These are phyloP conservation scores for Coemansia sp. DNA, from an alignment of 192 early-diverging fungal genomes.

Conservation along the genomic window DNA sequence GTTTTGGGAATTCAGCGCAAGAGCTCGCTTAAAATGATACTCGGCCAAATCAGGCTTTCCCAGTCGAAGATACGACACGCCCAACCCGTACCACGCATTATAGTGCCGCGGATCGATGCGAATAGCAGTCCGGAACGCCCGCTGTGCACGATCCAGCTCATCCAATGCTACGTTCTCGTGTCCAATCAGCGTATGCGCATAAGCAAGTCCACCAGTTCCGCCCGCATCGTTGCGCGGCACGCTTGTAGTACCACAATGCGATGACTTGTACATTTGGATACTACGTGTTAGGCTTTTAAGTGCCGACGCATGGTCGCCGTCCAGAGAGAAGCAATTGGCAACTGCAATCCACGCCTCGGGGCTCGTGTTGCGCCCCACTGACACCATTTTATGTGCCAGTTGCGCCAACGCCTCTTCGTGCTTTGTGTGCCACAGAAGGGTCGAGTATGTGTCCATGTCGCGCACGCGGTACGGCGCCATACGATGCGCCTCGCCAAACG, in stretches of 20 bases:
- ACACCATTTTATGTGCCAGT: conserved; percentile 74
- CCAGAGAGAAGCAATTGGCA: conserved; percentile 72
- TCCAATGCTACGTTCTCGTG: conserved; percentile 78
- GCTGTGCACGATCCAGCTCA: conserved; percentile 72
- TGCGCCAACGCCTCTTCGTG: conserved; percentile 69
- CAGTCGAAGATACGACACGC: conserved; percentile 65
- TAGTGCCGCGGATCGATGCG: conserved; percentile 75
- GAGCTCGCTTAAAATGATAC: conserved; percentile 69
- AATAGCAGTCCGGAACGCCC: conserved; percentile 70
- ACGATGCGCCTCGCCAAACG: conserved; percentile 56
- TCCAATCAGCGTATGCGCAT: conserved; percentile 82
- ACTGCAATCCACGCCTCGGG: conserved; percentile 83
- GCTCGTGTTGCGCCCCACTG: conserved; percentile 59
- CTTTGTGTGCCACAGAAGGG: conserved; percentile 81
- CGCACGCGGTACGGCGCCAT: conserved; percentile 70
- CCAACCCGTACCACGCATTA: conserved; percentile 87
- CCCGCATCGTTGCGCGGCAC: conserved; percentile 40
- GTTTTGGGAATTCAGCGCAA: conserved; percentile 71
- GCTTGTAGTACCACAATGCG: conserved; percentile 22
- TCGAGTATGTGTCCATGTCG: conserved; percentile 85
- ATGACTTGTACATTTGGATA: conserved; percentile 56
- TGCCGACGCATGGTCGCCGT: conserved; percentile 73
- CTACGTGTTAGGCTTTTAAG: conserved; percentile 76
- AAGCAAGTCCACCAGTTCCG: conserved; percentile 51
- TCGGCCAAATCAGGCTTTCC: conserved; percentile 74